These are phyloP conservation scores for Fusarium duplospermum DNA, from an alignment of 2,329 filamentous ascomycete genomes.

Conservation along the genomic window DNA sequence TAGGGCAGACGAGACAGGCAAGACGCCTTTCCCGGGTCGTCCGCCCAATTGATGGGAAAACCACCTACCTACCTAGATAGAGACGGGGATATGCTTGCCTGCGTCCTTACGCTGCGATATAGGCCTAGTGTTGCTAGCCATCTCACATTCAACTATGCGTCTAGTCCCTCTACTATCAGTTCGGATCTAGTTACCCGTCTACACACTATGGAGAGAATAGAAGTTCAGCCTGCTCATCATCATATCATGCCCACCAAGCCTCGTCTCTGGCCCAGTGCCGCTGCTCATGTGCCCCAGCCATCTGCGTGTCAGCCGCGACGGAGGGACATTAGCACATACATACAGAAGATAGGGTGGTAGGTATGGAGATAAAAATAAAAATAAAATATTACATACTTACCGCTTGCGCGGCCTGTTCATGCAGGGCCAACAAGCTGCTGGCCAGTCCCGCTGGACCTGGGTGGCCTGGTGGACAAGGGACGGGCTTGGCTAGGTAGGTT, in stretches of 20 bases:
- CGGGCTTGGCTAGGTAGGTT: not conserved
- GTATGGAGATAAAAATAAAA: not conserved
- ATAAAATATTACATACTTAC: not conserved
- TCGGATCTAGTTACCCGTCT: conserved; percentile 8
- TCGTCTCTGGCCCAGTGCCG: not conserved
- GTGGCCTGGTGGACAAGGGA: not conserved
- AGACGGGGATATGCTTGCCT: not conserved
- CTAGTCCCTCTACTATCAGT: not conserved
- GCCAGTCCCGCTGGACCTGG: not conserved
- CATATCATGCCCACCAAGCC: not conserved
- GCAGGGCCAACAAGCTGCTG: not conserved
- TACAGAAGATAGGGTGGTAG: not conserved
- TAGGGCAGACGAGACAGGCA: not conserved
- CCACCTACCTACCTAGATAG: not conserved
- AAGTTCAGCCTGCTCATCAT: conserved; percentile 2
- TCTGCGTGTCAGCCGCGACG: not conserved
- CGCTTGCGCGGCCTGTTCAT: conserved; percentile 1
- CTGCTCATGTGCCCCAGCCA: not conserved
- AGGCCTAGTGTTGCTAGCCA: not conserved
- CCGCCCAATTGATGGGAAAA: not conserved
- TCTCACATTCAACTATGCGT: not conserved
- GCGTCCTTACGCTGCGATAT: not conserved
- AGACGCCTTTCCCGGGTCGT: not conserved
- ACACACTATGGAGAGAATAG: not conserved
- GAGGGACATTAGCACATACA: not conserved